phyloP scores from a whole-genome alignment of 371 early-diverging fungal species.

The Mortierella sp. region DNA sequence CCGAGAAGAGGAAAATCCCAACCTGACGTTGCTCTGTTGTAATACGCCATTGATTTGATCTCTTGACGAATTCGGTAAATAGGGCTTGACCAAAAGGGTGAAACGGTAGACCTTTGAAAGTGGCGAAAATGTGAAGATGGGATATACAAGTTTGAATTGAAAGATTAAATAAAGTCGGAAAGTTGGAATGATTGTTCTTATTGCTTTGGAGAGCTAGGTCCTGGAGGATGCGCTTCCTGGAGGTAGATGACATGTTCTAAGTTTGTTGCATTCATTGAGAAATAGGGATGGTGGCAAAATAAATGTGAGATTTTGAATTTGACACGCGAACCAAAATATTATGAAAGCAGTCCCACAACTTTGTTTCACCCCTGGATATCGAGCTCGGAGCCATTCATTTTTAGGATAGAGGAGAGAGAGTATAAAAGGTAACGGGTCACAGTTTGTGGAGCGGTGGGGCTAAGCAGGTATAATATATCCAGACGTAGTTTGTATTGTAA shows the following conservation, averaged over 20 bases:
- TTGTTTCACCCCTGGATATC: neutral
- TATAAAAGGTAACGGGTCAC: too few relatives aligned
- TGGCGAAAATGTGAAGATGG: constrained; percentile 35
- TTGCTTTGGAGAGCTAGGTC: constrained; percentile 13
- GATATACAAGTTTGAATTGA: constrained; percentile 39
- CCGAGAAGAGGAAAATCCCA: constrained; percentile 41
- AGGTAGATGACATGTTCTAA: constrained; percentile 17
- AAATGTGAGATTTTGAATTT: neutral
- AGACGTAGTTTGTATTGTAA: too few relatives aligned
- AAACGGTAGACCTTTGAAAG: constrained; percentile 36
- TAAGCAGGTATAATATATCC: too few relatives aligned
- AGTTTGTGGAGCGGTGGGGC: too few relatives aligned
- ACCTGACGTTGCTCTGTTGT: constrained; percentile 42
- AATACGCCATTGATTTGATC: constrained; percentile 28
- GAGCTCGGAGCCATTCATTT: too few relatives aligned
- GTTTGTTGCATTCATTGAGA: neutral
- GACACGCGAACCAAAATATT: neutral
- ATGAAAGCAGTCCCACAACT: neutral
- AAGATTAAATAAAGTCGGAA: constrained; percentile 42
- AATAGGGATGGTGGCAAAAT: neutral
- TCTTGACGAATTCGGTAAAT: constrained; percentile 20
- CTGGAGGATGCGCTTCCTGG: constrained; percentile 25
- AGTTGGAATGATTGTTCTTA: constrained; percentile 1
- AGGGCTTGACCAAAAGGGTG: constrained; percentile 45
- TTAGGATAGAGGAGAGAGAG: too few relatives aligned